A percentile compares a stretch with the other conserved stretches of the same genome.
Evolutionary conservation across 495 filamentous ascomycete species (phyloP).

Genomic region (Aspergillus hancockii): DNA sequence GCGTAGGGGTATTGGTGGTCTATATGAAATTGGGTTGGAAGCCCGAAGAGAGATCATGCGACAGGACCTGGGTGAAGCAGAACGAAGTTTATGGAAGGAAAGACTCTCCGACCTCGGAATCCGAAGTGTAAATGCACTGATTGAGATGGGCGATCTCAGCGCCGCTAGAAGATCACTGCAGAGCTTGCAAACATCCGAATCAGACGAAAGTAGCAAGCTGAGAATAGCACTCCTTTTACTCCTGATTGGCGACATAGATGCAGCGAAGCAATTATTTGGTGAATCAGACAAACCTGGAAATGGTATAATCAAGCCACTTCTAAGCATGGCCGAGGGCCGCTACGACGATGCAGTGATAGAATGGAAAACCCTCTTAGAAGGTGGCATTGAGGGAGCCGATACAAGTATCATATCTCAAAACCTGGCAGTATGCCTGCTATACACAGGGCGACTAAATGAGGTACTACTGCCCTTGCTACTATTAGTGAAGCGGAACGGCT

Average conservation of each 20-base stretch:
- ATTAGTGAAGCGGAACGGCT: not conserved
- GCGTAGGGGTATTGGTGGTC: constrained; percentile 78
- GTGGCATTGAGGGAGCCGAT: constrained; percentile 31
- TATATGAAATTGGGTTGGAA: constrained; percentile 85
- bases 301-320: constrained; percentile 59
- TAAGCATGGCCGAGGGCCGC: constrained; percentile 76
- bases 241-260: constrained; percentile 71
- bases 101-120: constrained; percentile 75
- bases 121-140: constrained; percentile 72
- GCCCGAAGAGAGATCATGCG: constrained; percentile 57
- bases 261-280: constrained; percentile 54
- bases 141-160: constrained; percentile 88
- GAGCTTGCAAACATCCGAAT: constrained; percentile 36
- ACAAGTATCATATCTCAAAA: constrained; percentile 68
- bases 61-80: constrained; percentile 27
- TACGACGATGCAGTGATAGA: constrained; percentile 61
- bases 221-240: constrained; percentile 69
- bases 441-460: constrained; percentile 73
- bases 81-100: constrained; percentile 62
- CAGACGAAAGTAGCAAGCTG: constrained; percentile 35
- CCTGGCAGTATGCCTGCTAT: constrained; percentile 78
- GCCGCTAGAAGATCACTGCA: constrained; percentile 71
- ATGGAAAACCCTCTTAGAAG: constrained; percentile 60
- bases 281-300: constrained; percentile 25
- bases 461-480: constrained; percentile 36